A percentile compares a stretch with the other conserved stretches of the same genome.
Evolutionary conservation across 306 rosid species (phyloP).

Genomic region (Heteromeles arbutifolia): DNA sequence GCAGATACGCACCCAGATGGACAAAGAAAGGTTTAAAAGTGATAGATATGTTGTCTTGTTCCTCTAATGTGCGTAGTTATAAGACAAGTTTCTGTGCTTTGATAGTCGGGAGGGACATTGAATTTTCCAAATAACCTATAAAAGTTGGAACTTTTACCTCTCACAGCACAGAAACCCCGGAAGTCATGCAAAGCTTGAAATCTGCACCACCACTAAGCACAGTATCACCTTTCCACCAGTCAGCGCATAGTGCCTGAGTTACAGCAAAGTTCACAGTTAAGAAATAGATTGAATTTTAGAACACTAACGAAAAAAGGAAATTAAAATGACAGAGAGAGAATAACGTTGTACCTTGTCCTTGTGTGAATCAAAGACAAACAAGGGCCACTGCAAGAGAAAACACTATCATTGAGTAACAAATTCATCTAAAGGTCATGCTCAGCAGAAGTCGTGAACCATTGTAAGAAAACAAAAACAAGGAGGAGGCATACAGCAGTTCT

Average conservation of each 20-base stretch:
- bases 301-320: neutral
- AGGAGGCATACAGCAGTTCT: slow-evolving; percentile 71
- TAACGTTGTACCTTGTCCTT: slow-evolving; percentile 55
- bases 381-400: slow-evolving; percentile 79
- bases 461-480: neutral
- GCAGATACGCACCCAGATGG: neutral
- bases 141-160: neutral
- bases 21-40: neutral
- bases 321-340: neutral
- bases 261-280: neutral
- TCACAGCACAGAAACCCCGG: slow-evolving; percentile 51
- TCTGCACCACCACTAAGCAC: slow-evolving; percentile 89
- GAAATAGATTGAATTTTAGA: neutral
- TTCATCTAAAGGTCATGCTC: neutral
- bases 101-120: neutral
- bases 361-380: slow-evolving; percentile 64
- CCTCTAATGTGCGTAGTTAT: neutral
- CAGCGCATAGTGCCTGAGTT: slow-evolving; percentile 72
- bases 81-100: neutral
- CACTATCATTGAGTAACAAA: slow-evolving; percentile 5
- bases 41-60: neutral
- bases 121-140: neutral
- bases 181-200: slow-evolving; percentile 69
- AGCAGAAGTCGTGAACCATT: neutral
- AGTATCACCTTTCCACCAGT: slow-evolving; percentile 83